Evolutionary conservation across 345 rosid genomes (phyloP), one percentile per base, ranked within the genome.

Genomic region (Gossypium rotundifolium): DNA sequence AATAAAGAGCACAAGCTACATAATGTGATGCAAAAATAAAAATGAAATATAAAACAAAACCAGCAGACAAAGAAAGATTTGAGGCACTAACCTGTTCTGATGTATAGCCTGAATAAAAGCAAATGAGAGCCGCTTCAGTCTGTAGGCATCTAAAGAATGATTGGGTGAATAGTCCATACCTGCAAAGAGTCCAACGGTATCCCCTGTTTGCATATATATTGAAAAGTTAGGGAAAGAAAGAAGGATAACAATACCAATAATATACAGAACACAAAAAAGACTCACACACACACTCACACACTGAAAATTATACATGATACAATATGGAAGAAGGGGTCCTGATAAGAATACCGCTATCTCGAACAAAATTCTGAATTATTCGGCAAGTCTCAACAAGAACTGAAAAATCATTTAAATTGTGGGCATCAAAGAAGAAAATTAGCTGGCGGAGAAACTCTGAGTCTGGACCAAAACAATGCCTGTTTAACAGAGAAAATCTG

Each of bases 381-480:
- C 80, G 88, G 82, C 96, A 91, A 25, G 86, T 82, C 87, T 86
- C 90, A 86, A 86, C 87, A 25, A 96, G 93, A 74, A 84, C 68
- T 25, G 81, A 57, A 79, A 87, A 77, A 84, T 93, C 98, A 70
- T 76, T 83, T 63, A 61, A 72, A 75, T 89, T 83, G 60, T 82
- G 80, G 33, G 95, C 86, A 80, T 86, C 80, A 76, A 90, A 85
- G 87, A 91, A 90, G 79, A 93, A 96, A 74, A 89, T 84, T 42
- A 91, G 79, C 84, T 89, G 93, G 48, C 84, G 84, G 60, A 96
- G 89, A 82, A 93, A 96, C 70, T 79, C 86, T 25, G 99, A 96
- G 75, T 87, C 85, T 65, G 95, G 90, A 87, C 91, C 94, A 79
- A 96, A 96, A 80, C 88, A 93, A 83, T 78, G 79, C 84, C 99